Evolutionary conservation across 2,329 filamentous ascomycete species (phyloP).

Genomic region (Seiridium unicorne): DNA sequence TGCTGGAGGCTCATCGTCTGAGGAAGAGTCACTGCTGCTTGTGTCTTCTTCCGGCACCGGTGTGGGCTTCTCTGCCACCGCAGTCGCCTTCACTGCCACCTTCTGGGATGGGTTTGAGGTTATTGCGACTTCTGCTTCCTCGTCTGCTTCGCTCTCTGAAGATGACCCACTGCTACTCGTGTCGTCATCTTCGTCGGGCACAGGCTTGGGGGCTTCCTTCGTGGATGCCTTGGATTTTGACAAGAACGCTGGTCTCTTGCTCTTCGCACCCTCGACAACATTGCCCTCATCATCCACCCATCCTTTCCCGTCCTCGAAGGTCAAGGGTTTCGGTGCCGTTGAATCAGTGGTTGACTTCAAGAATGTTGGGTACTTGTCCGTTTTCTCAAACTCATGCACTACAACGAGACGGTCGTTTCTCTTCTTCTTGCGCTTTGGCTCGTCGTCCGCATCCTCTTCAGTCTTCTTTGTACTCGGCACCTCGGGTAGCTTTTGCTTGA

Average conservation of each 20-base stretch:
- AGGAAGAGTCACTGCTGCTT: slow-evolving; percentile 27
- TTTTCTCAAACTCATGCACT: slow-evolving; percentile 88
- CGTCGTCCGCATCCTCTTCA: slow-evolving; percentile 38
- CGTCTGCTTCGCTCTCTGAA: slow-evolving; percentile 15
- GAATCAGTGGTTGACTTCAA: slow-evolving; percentile 57
- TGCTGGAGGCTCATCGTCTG: slow-evolving; percentile 18
- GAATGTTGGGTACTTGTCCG: slow-evolving; percentile 78
- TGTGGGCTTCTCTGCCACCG: not conserved
- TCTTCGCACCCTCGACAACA: slow-evolving; percentile 62
- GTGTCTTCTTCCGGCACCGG: slow-evolving; percentile 17
- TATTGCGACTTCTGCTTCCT: not conserved
- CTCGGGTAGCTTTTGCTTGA: slow-evolving; percentile 74
- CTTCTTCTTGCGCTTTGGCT: slow-evolving; percentile 59
- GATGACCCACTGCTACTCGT: slow-evolving; percentile 36
- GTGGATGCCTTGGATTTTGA: slow-evolving; percentile 19
- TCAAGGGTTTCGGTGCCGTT: slow-evolving; percentile 44
- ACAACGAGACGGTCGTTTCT: slow-evolving; percentile 60
- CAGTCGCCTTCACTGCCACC: not conserved
- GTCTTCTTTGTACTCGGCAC: slow-evolving; percentile 32
- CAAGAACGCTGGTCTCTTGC: slow-evolving; percentile 27
- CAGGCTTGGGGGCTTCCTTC: slow-evolving; percentile 11
- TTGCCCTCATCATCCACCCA: slow-evolving; percentile 83
- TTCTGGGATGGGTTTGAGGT: slow-evolving; percentile 17
- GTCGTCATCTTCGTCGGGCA: slow-evolving; percentile 17
- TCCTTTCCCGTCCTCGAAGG: slow-evolving; percentile 80